phyloP scores from a whole-genome alignment of 2,329 filamentous ascomycete genomes.

The Rhynchosporium graminicola region DNA sequence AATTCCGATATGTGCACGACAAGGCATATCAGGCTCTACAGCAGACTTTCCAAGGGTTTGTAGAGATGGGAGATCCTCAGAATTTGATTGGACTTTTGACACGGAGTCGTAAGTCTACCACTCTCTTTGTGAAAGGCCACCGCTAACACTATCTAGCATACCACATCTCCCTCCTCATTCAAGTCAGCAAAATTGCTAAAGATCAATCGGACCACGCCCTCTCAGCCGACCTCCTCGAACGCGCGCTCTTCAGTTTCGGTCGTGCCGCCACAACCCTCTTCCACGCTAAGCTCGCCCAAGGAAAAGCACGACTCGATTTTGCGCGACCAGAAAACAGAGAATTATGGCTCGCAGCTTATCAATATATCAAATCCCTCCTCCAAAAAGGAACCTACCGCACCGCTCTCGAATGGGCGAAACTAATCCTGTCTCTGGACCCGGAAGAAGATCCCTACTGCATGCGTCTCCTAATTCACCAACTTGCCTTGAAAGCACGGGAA shows the following conservation, averaged over 20 bases:
- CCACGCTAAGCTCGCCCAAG: conserved; percentile 70
- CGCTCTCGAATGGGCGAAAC: conserved; percentile 88
- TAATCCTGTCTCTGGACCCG: conserved; percentile 74
- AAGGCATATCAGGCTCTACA: conserved; percentile 73
- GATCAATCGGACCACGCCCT: conserved; percentile 87
- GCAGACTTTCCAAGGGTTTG: conserved; percentile 71
- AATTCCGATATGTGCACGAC: conserved; percentile 80
- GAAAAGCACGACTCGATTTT: conserved; percentile 81
- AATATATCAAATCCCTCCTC: conserved; percentile 82
- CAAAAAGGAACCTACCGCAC: conserved; percentile 94
- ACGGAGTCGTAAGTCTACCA: conserved; percentile 54
- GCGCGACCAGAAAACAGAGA: conserved; percentile 83
- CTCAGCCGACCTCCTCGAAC: conserved; percentile 83
- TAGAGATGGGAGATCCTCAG: conserved; percentile 83
- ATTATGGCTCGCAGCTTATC: conserved; percentile 86
- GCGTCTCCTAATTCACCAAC: conserved; percentile 76
- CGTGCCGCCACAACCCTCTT: conserved; percentile 84
- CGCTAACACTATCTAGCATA: conserved; percentile 58
- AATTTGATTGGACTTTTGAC: conserved; percentile 75
- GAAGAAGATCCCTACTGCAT: conserved; percentile 79
- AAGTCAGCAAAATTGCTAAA: conserved; percentile 89
- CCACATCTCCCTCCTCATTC: conserved; percentile 89
- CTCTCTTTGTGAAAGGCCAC: not conserved
- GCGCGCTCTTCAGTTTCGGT: conserved; percentile 92
- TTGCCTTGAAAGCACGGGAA: conserved; percentile 80